phyloP scores from a whole-genome alignment of 139 green algal species.

The Auxenochlorella pyrenoidosa region DNA sequence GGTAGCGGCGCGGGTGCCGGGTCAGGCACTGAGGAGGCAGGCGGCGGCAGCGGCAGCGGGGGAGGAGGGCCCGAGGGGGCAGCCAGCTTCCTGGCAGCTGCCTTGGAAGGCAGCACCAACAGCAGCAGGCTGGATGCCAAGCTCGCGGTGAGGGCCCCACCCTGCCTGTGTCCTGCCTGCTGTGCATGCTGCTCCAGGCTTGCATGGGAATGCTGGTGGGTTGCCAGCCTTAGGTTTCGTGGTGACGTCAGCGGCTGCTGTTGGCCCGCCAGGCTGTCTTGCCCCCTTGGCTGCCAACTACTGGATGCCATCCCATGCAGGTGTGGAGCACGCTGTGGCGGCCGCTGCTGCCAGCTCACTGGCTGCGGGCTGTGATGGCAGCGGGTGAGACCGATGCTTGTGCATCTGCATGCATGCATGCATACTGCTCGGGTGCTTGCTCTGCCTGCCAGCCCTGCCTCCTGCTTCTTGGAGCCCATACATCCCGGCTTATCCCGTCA shows the following conservation, averaged over 20 bases:
- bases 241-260: background rate
- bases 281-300: background rate
- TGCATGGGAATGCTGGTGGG: no score
- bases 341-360: conserved; percentile 36
- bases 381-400: background rate
- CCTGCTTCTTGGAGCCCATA: background rate
- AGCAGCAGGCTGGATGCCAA: conserved; percentile 40
- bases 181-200: background rate
- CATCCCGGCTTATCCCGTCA: background rate
- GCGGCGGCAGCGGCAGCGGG: background rate
- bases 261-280: background rate
- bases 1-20: background rate
- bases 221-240: no score
- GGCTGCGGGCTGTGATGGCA: conserved; percentile 34
- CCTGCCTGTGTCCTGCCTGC: background rate
- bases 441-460: background rate
- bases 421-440: background rate
- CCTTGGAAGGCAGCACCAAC: conserved; percentile 34
- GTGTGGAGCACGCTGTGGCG: conserved; percentile 39
- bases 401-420: background rate
- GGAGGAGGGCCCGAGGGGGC: background rate
- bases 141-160: conserved; percentile 9
- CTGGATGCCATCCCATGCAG: background rate
- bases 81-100: conserved; percentile 20
- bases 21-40: background rate